Base-by-base conservation (phyloP, 2,329 filamentous ascomycete species). In the Fusarium redolens region DNA sequence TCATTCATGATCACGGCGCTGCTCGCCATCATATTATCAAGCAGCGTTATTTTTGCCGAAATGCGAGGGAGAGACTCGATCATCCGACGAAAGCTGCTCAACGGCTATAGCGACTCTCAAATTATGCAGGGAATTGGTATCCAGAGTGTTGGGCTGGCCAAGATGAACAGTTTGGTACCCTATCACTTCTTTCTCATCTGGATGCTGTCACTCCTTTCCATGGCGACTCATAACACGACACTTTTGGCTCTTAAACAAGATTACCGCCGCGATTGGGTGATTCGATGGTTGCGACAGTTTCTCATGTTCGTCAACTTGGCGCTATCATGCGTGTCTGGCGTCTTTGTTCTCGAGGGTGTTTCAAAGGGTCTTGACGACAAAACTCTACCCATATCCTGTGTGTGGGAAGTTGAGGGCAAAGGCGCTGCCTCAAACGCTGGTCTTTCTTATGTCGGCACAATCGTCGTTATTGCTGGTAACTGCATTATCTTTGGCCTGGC, bases 111-210 rank as follows among this genome's bases (percentile, higher is more conserved):
- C 22, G 91, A 93, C 80, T 90, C 92, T 77, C 90, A 92, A 79
- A 90, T 92, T 79, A 83, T 92, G 61, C 90, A 90, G 22, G 90
- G 91, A 44, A 92, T 92, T 78, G 90, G 88, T n/a, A 88, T 93
- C 63, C 90, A 92, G 78, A 85, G 84, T 74, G 85, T 92, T 30
- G 91, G 88, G 0, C 85, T 93, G 3, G 87, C 87, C 8, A 89
- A 90, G 76, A 86, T 88, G 77, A 81, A 85, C 50, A 83, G 83
- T 9, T 86, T 92, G 78, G 85, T 91, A 0, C 86, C 90, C 0
- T 93, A 93, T 78, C 91, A 93, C 80, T 92, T 92, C 82, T 92
- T 92, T 82, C 86, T 92, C 61, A 88, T 92, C 72, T 92, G 90
- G 91, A 90, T 92, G 83, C 82, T 92, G 4, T 89, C 89, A 0